phyloP scores from a whole-genome alignment of 371 early-diverging fungal species.

The Apophysomyces elegans region DNA sequence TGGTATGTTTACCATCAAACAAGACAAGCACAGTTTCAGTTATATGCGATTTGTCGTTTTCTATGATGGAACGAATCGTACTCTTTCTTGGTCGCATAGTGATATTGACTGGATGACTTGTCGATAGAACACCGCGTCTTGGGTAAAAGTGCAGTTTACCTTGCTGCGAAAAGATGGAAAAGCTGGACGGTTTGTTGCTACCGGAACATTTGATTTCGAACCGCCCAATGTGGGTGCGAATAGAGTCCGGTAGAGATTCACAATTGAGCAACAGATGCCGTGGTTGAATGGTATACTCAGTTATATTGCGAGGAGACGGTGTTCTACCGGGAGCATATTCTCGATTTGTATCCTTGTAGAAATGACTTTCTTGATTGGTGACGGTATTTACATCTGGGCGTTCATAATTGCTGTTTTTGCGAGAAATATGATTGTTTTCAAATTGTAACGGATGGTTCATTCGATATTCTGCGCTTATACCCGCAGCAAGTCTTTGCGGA shows the following conservation, averaged over 20 bases:
- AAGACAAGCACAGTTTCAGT: conserved; percentile 15
- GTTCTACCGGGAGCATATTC: neutral
- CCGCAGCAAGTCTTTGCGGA: neutral
- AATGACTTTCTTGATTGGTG: no score
- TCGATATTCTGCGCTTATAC: neutral
- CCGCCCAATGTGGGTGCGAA: neutral
- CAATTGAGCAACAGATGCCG: neutral
- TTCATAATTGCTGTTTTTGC: no score
- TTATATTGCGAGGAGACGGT: neutral
- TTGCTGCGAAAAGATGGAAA: conserved; percentile 14
- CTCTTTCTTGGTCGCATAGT: conserved; percentile 14
- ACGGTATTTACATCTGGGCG: no score
- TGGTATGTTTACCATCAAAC: conserved; percentile 14
- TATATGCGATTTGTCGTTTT: neutral
- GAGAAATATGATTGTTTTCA: neutral
- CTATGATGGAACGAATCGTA: conserved; percentile 9
- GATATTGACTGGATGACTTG: conserved; percentile 9
- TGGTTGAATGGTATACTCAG: conserved; percentile 11
- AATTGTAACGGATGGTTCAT: neutral
- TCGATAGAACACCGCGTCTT: conserved; percentile 13
- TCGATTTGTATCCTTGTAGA: neutral
- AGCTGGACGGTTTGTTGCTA: conserved; percentile 1
- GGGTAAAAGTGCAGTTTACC: conserved; percentile 14
- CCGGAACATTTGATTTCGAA: conserved; percentile 5
- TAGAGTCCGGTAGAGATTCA: neutral